These are phyloP conservation scores for Salix exigua DNA, from an alignment of 345 rosid species.

Conservation along the genomic window DNA sequence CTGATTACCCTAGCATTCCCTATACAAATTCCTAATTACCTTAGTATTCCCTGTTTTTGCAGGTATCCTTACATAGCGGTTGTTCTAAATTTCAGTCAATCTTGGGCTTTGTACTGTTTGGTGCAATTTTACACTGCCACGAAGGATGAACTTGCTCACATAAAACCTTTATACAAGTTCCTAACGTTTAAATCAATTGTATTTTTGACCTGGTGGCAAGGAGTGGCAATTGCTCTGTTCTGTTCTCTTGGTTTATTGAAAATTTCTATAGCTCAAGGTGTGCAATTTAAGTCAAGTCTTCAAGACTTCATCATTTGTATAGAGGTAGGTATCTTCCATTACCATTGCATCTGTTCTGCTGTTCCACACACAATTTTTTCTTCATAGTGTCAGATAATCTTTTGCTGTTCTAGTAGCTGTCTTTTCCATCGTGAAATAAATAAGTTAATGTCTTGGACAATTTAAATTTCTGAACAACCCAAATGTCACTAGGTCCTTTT, in stretches of 20 bases:
- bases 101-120: slow-evolving; percentile 96
- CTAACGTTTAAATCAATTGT: slow-evolving; percentile 90
- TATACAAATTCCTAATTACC: not conserved
- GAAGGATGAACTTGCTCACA: slow-evolving; percentile 84
- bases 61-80: slow-evolving; percentile 98
- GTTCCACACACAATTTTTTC: too few species aligned
- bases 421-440: not conserved
- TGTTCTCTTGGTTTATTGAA: slow-evolving; percentile 78
- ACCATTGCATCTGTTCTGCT: slow-evolving; percentile 8
- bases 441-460: not conserved
- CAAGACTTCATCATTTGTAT: slow-evolving; percentile 98
- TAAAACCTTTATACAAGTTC: slow-evolving; percentile 93
- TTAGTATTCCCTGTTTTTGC: slow-evolving; percentile 29
- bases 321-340: slow-evolving; percentile 62
- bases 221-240: slow-evolving; percentile 90
- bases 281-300: slow-evolving; percentile 82
- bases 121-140: slow-evolving; percentile 89
- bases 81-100: slow-evolving; percentile 94
- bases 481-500: not conserved
- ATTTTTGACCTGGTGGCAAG: slow-evolving; percentile 99
- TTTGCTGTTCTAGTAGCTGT: not conserved
- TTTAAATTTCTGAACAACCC: not conserved
- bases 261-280: slow-evolving; percentile 75
- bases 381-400: not conserved
- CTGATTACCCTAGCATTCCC: not conserved